A percentile compares a stretch with the other conserved stretches of the same genome.
Evolutionary conservation across 2,329 filamentous ascomycete species (phyloP).

Genomic region (Colletotrichum magnum): DNA sequence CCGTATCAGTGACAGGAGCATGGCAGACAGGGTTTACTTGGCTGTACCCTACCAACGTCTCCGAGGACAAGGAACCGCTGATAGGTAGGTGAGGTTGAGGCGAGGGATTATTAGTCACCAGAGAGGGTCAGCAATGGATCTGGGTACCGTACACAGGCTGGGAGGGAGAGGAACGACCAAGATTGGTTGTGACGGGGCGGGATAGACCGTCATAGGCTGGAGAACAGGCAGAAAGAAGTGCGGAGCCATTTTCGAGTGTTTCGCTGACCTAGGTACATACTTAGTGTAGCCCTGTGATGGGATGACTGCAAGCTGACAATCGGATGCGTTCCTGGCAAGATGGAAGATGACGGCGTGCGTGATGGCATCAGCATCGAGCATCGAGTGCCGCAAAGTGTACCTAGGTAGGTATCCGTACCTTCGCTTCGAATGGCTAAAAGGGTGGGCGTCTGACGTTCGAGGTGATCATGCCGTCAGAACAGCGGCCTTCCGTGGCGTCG

Average conservation of each 20-base stretch:
- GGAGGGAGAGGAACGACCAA: background rate
- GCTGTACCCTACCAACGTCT: background rate
- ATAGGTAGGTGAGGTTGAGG: background rate
- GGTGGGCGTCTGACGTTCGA: background rate
- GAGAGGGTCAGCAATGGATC: background rate
- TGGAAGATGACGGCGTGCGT: no score
- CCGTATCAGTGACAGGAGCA: background rate
- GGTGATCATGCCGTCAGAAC: background rate
- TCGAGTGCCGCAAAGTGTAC: no score
- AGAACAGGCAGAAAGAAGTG: background rate
- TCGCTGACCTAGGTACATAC: background rate
- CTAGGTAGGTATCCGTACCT: no score
- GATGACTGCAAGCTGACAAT: background rate
- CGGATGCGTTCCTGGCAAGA: no score
- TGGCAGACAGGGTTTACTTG: no score
- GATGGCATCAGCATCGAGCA: background rate
- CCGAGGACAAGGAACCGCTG: background rate
- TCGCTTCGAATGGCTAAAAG: background rate
- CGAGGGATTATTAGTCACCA: background rate
- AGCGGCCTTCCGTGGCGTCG: background rate
- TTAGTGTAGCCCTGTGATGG: background rate
- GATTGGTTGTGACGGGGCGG: conserved; percentile 14
- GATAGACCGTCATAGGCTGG: conserved; percentile 8
- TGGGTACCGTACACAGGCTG: conserved; percentile 10
- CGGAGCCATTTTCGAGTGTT: background rate